Percentiles rank a stretch among this genome's conserved stretches.
phyloP scores from a whole-genome alignment of 306 rosid species.

The Trifolium pratense region DNA sequence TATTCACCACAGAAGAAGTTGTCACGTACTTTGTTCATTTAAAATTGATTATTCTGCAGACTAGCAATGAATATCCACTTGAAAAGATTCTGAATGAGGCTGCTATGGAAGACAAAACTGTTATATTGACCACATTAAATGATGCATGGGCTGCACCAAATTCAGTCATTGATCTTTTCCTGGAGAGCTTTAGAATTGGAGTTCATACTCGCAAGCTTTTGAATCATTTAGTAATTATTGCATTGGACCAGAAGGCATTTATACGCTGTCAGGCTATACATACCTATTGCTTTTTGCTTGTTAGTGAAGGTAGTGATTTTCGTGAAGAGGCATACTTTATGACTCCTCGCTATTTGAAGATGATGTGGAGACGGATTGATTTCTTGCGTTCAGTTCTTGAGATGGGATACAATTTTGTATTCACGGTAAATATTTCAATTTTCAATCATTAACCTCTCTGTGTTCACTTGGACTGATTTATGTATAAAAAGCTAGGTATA shows the following conservation, averaged over 20 bases:
- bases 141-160: constrained; percentile 94
- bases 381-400: constrained; percentile 80
- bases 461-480: constrained; percentile 14
- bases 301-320: constrained; percentile 74
- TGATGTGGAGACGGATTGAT: constrained; percentile 97
- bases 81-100: constrained; percentile 70
- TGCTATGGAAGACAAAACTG: constrained; percentile 80
- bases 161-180: constrained; percentile 84
- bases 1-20: constrained; percentile 18
- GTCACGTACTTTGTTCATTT: constrained; percentile 29
- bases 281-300: constrained; percentile 71
- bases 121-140: constrained; percentile 86
- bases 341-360: constrained; percentile 87
- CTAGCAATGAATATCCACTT: constrained; percentile 58
- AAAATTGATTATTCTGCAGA: constrained; percentile 48
- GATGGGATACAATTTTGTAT: constrained; percentile 91
- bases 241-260: constrained; percentile 81
- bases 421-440: constrained; percentile 70
- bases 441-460: constrained; percentile 32
- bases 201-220: constrained; percentile 67
- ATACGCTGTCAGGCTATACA: constrained; percentile 73
- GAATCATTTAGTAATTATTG: constrained; percentile 83
- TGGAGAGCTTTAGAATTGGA: constrained; percentile 91
- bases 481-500: neutral
- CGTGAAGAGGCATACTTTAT: constrained; percentile 81